Percentiles rank a stretch among this genome's conserved stretches.
Evolutionary conservation across 2,329 filamentous ascomycete genomes (phyloP).

Genomic region (Ophiocordyceps unilateralis): DNA sequence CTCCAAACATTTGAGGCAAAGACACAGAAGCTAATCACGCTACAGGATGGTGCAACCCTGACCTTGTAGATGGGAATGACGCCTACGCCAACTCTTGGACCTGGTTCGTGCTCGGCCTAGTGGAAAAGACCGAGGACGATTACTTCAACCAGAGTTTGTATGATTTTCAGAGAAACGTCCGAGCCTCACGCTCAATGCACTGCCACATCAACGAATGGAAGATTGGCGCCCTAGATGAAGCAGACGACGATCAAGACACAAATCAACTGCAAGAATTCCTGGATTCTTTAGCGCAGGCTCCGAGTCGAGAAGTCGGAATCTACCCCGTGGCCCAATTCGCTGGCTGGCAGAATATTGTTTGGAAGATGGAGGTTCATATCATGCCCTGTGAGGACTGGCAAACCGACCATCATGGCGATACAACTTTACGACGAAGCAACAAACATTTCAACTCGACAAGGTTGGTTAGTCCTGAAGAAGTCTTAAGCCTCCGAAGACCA

Average conservation of each 20-base stretch:
- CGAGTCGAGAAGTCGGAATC: not conserved
- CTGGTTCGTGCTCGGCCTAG: not conserved
- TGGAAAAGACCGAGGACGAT: not conserved
- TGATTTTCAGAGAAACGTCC: not conserved
- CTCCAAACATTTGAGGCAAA: too few relatives aligned
- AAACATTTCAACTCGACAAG: not conserved
- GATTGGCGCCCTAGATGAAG: not conserved
- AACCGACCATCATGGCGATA: not conserved
- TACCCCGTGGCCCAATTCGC: not conserved
- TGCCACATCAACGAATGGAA: not conserved
- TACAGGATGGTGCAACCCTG: not conserved
- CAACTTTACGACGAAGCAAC: not conserved
- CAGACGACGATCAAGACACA: too few relatives aligned
- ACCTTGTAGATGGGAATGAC: not conserved
- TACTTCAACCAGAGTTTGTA: not conserved
- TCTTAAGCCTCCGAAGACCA: too few relatives aligned
- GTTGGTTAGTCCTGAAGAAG: not conserved
- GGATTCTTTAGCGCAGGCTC: not conserved
- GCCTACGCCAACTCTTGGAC: not conserved
- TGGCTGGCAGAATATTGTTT: not conserved
- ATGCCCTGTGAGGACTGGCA: not conserved
- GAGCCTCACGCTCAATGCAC: not conserved
- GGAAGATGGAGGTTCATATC: not conserved
- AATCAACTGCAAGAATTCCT: not conserved
- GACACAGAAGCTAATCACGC: too few relatives aligned